These are phyloP conservation scores for Coemansia sp. DNA, from an alignment of 192 early-diverging fungal species.

Conservation along the genomic window DNA sequence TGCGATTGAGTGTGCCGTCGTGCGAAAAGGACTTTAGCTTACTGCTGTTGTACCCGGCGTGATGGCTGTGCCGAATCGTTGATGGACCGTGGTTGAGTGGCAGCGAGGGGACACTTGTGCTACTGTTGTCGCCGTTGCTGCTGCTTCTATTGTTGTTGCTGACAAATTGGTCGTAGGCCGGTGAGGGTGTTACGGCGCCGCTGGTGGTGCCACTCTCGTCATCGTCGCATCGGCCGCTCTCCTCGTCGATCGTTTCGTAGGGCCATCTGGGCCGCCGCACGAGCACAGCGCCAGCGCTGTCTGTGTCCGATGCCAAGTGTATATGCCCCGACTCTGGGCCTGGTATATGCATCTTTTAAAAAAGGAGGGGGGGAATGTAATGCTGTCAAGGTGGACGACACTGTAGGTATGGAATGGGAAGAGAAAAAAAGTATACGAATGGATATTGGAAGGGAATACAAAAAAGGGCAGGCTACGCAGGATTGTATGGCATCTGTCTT, in stretches of 20 bases:
- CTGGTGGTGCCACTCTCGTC: conserved; percentile 6
- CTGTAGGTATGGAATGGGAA: not conserved
- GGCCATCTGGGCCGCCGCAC: conserved; percentile 11
- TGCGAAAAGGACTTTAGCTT: conserved; percentile 38
- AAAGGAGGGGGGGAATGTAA: not conserved
- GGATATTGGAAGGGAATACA: not conserved
- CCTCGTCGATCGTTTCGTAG: conserved; percentile 2
- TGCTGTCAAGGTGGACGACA: too few relatives aligned
- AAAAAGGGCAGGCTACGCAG: not conserved
- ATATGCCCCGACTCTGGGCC: not conserved
- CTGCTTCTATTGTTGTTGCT: conserved; percentile 1
- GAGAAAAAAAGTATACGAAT: too few relatives aligned
- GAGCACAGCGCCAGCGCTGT: conserved; percentile 15
- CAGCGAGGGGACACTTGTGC: not conserved
- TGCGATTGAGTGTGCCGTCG: conserved; percentile 25
- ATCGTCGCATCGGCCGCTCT: conserved; percentile 6
- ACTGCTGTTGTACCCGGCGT: conserved; percentile 2
- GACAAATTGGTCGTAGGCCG: conserved; percentile 3
- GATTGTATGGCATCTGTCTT: not conserved
- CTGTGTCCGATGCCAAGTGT: not conserved
- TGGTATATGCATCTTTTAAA: not conserved
- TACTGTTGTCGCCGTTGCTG: conserved; percentile 7
- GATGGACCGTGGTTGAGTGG: not conserved
- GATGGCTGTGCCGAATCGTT: not conserved
- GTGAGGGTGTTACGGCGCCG: not conserved